A percentile compares a stretch with the other conserved stretches of the same genome.
Evolutionary conservation across 257 asterid genomes (phyloP).

Genomic region (Solanum sejunctum): DNA sequence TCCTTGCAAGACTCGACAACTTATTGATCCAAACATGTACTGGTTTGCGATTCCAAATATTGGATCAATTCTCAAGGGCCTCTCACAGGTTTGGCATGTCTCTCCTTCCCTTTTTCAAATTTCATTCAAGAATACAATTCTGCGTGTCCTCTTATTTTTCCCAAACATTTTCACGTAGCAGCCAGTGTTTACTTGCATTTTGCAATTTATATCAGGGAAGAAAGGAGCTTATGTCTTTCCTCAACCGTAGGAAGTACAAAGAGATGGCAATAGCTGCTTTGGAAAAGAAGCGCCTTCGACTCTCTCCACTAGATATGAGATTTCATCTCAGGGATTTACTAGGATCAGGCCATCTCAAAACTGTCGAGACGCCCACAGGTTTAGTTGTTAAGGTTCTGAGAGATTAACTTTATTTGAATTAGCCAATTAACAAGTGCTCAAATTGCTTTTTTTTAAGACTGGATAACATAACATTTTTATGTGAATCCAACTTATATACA

Average conservation of each 20-base stretch:
- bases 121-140: neutral
- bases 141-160: neutral
- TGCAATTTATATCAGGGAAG: constrained; percentile 52
- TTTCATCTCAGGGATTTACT: constrained; percentile 85
- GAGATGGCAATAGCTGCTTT: constrained; percentile 74
- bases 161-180: neutral
- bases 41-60: constrained; percentile 94
- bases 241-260: constrained; percentile 61
- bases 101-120: neutral
- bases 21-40: constrained; percentile 79
- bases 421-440: neutral
- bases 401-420: constrained; percentile 25
- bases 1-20: constrained; percentile 58
- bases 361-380: constrained; percentile 62
- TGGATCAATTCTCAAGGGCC: constrained; percentile 93
- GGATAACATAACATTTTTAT: neutral
- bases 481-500: neutral
- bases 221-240: constrained; percentile 80
- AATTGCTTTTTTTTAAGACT: neutral
- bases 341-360: constrained; percentile 86
- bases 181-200: neutral
- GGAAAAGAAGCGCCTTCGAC: constrained; percentile 66
- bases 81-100: constrained; percentile 54
- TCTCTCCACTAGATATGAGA: constrained; percentile 85
- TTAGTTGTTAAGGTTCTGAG: constrained; percentile 56